phyloP scores from a whole-genome alignment of 805 yeast genomes.

The Metschnikowia reukaufii region DNA sequence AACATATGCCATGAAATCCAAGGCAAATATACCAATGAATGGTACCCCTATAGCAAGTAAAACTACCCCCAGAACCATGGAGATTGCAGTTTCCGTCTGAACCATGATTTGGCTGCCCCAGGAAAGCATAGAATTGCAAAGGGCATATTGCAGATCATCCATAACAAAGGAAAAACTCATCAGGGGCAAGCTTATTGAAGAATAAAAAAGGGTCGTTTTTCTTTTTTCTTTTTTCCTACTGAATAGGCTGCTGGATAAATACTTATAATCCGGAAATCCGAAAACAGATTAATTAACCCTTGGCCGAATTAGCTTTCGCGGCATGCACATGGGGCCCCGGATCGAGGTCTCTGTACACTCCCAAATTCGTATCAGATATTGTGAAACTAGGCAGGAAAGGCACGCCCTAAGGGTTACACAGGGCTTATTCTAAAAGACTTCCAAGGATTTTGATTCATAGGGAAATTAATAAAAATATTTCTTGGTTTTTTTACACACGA shows the following conservation, averaged over 20 bases:
- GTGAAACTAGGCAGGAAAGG: background rate
- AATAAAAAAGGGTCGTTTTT: background rate
- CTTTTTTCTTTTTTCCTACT: background rate
- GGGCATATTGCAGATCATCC: background rate
- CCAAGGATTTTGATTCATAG: too few species aligned
- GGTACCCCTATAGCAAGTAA: constrained; percentile 6
- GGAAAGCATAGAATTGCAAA: background rate
- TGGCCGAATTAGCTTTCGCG: background rate
- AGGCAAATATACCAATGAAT: background rate
- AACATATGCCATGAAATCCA: constrained; percentile 5
- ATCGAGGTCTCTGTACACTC: background rate
- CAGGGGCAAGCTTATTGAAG: background rate
- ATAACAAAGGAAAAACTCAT: background rate
- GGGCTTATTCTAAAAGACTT: too few species aligned
- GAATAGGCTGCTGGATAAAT: background rate
- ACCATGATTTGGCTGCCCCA: background rate
- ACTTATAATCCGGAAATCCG: background rate
- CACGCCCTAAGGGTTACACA: too few species aligned
- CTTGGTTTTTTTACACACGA: too few species aligned
- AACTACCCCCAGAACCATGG: constrained; percentile 7
- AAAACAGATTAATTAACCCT: background rate
- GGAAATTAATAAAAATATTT: too few species aligned
- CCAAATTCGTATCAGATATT: background rate
- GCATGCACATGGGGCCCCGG: constrained; percentile 5
- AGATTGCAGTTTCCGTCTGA: constrained; percentile 4